Evolutionary conservation across 2,329 filamentous ascomycete genomes (phyloP), one percentile per base, ranked within the genome.

Genomic region (Alternaria rosae): DNA sequence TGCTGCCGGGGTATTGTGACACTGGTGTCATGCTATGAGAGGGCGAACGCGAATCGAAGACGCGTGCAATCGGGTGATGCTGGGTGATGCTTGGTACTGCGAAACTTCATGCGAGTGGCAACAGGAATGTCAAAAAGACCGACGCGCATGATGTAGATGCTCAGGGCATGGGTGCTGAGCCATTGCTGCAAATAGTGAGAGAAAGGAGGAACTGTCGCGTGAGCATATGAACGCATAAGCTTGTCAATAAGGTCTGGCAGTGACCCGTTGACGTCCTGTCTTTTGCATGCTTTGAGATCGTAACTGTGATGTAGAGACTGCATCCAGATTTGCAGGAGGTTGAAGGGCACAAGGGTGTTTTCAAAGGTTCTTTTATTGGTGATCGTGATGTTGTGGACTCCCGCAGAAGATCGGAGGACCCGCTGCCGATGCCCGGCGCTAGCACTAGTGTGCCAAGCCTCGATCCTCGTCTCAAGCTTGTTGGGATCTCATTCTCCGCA

Each of bases 121-220:
- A 28, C 50, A n/a, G 6, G 13, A 5, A 23, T 0, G 21, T 2
- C 4, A 44, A 10, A 23, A 9, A 44, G 20, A 1, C 12, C 21
- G 42, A 44, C 1, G 12, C 20, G 20, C 42, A 44, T 15, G 13
- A 13, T 44, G 12, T 10, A 4, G 35, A 38, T 38, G n/a, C 3
- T 38, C 35, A 38, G 15, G 4, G 15, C 35, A 38, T 38, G 35
- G 0, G 5, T 17, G 17, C 3, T 2, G 1, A n/a, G 1, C 0
- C 15, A 17, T 38, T 11, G 17, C n/a, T 38, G 3, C 35, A 11
- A 11, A 38, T 0, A 38, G 35, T 38, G 35, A 17, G 35, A 38
- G n/a, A 2, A 38, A 11, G n/a, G 1, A 38, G 35, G 35, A 2
- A 38, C n/a, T 17, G 9, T 38, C 32, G 35, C 35, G 35, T 38